Evolutionary conservation across 2,329 filamentous ascomycete genomes (phyloP).

Genomic region (Leptographium lundbergii): DNA sequence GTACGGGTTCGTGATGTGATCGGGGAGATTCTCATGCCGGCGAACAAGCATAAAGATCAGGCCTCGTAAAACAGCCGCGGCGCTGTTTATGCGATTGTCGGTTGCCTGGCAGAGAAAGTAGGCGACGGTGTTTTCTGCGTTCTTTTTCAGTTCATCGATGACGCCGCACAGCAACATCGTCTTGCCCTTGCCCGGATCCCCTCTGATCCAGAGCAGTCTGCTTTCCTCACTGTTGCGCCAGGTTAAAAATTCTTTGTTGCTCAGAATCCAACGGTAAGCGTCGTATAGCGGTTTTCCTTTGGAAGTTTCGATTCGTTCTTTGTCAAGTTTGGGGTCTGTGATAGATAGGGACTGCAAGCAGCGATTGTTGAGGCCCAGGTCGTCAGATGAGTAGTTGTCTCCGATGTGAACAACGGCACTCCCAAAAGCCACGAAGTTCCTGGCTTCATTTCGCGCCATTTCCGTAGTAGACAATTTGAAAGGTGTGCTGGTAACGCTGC

Average conservation of each 20-base stretch:
- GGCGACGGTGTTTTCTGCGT: background rate
- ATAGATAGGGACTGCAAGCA: background rate
- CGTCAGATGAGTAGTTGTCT: background rate
- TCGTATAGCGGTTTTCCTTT: slow-evolving; percentile 22
- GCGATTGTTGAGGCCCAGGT: background rate
- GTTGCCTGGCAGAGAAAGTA: slow-evolving; percentile 24
- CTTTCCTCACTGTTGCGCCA: slow-evolving; percentile 13
- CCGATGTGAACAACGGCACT: background rate
- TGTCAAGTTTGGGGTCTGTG: background rate
- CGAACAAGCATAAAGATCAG: slow-evolving; percentile 18
- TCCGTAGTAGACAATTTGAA: background rate
- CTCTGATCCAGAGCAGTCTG: slow-evolving; percentile 24
- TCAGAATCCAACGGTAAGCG: slow-evolving; percentile 23
- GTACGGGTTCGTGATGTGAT: slow-evolving; percentile 21
- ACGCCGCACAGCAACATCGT: slow-evolving; percentile 29
- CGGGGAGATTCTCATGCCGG: slow-evolving; percentile 18
- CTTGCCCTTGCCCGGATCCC: slow-evolving; percentile 29
- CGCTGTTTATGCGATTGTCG: slow-evolving; percentile 15
- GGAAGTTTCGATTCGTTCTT: background rate
- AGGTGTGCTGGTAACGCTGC: background rate
- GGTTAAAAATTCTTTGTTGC: slow-evolving; percentile 13
- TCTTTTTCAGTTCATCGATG: slow-evolving; percentile 19
- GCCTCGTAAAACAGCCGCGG: slow-evolving; percentile 19
- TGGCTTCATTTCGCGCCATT: background rate
- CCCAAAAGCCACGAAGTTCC: background rate